Evolutionary conservation across 352 stramenopile species (phyloP).

Genomic region (Globisporangium radiosum): DNA sequence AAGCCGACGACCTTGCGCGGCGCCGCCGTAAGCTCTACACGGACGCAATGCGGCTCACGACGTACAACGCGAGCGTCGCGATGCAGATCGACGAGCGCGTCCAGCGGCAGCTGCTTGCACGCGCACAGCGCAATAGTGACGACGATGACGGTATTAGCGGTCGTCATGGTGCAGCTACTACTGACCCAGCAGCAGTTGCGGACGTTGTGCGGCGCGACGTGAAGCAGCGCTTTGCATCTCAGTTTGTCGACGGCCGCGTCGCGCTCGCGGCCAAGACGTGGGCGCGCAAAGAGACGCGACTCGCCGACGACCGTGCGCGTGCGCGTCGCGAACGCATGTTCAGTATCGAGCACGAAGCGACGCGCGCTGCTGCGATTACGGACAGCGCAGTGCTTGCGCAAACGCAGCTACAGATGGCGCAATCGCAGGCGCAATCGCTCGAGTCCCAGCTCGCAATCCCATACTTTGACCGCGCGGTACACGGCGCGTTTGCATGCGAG

Average conservation of each 20-base stretch:
- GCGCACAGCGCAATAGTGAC: constrained; percentile 13
- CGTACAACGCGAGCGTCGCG: constrained; percentile 62
- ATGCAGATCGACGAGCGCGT: constrained; percentile 67
- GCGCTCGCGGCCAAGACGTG: constrained; percentile 64
- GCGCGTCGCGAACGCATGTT: constrained; percentile 43
- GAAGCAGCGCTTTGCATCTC: constrained; percentile 44
- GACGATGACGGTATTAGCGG: background rate
- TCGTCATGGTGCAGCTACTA: background rate
- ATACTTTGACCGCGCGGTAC: constrained; percentile 41
- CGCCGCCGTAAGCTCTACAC: constrained; percentile 38
- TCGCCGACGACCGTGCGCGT: constrained; percentile 33
- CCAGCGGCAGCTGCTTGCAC: constrained; percentile 30
- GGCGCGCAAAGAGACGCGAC: constrained; percentile 50
- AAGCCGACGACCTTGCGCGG: constrained; percentile 27
- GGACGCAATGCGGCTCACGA: constrained; percentile 49
- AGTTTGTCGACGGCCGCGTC: constrained; percentile 51
- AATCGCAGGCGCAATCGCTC: constrained; percentile 10
- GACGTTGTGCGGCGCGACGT: constrained; percentile 22
- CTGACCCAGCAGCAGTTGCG: constrained; percentile 1
- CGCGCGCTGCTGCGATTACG: constrained; percentile 30
- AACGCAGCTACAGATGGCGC: constrained; percentile 19
- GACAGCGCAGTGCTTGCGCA: constrained; percentile 29
- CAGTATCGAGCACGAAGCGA: constrained; percentile 44
- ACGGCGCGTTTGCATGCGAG: constrained; percentile 41
- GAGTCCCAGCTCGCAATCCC: constrained; percentile 42